Evolutionary conservation across 495 filamentous ascomycete genomes (phyloP), one percentile per base, ranked within the genome.

Genomic region (Penicillium alfredii): DNA sequence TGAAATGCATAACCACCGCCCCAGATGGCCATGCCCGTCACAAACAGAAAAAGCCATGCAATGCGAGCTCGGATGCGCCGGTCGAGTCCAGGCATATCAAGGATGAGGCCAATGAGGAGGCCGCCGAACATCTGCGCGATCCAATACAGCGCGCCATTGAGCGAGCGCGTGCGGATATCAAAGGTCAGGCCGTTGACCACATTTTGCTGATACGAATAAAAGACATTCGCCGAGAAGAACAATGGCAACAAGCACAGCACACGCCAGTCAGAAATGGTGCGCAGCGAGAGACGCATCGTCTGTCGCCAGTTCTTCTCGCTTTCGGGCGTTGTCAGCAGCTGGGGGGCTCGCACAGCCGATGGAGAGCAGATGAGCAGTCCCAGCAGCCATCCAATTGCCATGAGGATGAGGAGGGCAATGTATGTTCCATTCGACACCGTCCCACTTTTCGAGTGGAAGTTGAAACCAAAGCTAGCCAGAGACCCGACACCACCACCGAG

Each of bases 151-250:
- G 64, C 53, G n/a, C 63, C 63, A 41, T 74, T 76, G 14, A 77
- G 56, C 8, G 72, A 59, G 27, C 71, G 61, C 0, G 67, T 63
- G 18, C 67, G 57, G 38, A 71, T 63, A 32, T 69, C 61, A 50
- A 84, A 71, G 8, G 56, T 66, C 48, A 69, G 52, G 4, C 57
- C 53, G 37, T 70, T 73, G 20, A 71, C 64, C 16, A 72, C 77
- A 35, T 75, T 76, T 53, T 78, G 75, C 47, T 80, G 77, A 52
- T 86, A 77, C 3, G 82, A 84, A 60, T 87, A 87, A 64, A 89
- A 90, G 51, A 78, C 80, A 46, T 89, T 89, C 51, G 82, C 84
- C 14, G 75, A 64, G 46, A 68, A 69, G 56, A 76, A 76, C 23
- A 74, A 55, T 1, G 72, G 72, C 15, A 74, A 44, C 49, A 76